phyloP scores from a whole-genome alignment of 768 basidiomycete genomes.

The Leccinum pellstonianum region DNA sequence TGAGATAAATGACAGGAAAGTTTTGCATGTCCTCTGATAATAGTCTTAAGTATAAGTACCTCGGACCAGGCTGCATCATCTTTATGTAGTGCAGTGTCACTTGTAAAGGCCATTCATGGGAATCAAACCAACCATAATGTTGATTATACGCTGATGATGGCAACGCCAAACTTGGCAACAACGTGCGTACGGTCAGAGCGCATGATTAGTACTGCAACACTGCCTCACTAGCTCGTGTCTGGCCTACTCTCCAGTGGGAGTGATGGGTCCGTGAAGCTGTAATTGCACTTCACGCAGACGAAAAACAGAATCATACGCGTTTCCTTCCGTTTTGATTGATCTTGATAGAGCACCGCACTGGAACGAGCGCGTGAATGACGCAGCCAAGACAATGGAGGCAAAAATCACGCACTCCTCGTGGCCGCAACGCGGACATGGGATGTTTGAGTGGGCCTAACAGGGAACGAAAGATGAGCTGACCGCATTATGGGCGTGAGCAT shows the following conservation, averaged over 20 bases:
- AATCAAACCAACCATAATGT: background rate
- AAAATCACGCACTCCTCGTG: conserved; percentile 69
- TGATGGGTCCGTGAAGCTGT: conserved; percentile 71
- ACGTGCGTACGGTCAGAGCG: conserved; percentile 5
- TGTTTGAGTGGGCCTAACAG: conserved; percentile 75
- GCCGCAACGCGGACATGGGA: conserved; percentile 79
- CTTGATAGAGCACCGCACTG: conserved; percentile 93
- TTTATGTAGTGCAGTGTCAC: background rate
- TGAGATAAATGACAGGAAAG: background rate
- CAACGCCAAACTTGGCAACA: background rate
- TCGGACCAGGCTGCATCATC: background rate
- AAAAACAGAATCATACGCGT: conserved; percentile 94
- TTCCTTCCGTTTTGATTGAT: conserved; percentile 95
- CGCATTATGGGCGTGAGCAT: background rate
- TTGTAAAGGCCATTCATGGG: background rate
- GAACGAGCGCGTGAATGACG: conserved; percentile 8
- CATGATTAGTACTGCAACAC: conserved; percentile 1
- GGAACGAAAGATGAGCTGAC: background rate
- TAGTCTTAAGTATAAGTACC: background rate
- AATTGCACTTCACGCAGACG: conserved; percentile 81
- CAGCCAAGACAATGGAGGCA: background rate
- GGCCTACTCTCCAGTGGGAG: conserved; percentile 45
- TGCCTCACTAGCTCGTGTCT: conserved; percentile 26
- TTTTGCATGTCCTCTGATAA: background rate
- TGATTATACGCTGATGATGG: background rate